Conservation (phyloP, 305 asterid species). For the Fraxinus nigra region DNA sequence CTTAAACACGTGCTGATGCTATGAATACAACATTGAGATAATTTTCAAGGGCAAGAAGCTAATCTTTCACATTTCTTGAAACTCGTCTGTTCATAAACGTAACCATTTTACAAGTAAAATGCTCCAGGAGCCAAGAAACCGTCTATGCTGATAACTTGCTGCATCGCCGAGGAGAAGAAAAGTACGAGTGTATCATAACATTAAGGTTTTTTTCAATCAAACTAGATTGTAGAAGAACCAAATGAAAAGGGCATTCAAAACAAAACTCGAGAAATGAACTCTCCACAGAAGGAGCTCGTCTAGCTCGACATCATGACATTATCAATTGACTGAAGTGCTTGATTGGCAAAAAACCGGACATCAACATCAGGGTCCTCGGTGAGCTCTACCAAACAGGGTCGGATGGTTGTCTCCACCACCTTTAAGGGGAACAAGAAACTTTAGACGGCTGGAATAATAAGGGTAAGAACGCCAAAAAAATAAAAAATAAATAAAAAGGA, state of each 20-base stretch:
- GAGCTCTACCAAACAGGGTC: conserved; percentile 71
- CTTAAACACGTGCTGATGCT: too few relatives aligned
- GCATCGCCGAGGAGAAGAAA: not conserved
- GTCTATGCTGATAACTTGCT: not conserved
- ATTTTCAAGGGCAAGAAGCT: too few relatives aligned
- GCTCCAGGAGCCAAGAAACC: too few relatives aligned
- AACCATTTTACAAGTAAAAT: too few relatives aligned
- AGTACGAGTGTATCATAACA: not conserved
- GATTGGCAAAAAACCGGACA: conserved; percentile 67
- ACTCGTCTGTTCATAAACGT: too few relatives aligned
- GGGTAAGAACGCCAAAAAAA: not conserved
- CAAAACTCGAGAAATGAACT: not conserved
- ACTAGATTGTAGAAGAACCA: not conserved
- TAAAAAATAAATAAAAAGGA: not conserved
- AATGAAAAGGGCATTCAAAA: not conserved
- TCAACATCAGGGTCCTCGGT: conserved; percentile 84
- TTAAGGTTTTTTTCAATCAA: not conserved
- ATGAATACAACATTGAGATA: too few relatives aligned
- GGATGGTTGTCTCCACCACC: conserved; percentile 75
- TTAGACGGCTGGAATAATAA: not conserved
- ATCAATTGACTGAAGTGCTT: conserved; percentile 63
- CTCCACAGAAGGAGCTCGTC: conserved; percentile 7
- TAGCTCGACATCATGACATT: conserved; percentile 60
- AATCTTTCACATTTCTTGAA: too few relatives aligned
- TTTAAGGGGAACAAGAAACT: conserved; percentile 13